Conservation (phyloP, 331 rosid species). For the Acacia pycnantha region DNA sequence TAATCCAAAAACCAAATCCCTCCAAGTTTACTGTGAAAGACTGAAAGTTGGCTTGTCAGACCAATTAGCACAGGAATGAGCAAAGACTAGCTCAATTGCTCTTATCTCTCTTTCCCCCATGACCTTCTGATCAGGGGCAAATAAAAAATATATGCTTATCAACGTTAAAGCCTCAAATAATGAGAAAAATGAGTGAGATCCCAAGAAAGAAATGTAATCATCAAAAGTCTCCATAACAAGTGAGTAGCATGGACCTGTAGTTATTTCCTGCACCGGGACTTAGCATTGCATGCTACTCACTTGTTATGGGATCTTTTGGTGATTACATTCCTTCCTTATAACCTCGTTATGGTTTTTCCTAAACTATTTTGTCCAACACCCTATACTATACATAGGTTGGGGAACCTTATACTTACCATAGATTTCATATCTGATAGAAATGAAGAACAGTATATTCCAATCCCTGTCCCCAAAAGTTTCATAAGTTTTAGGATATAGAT, state of each 20-base stretch:
- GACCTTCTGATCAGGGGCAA: background rate
- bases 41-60: background rate
- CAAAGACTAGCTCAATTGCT: background rate
- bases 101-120: background rate
- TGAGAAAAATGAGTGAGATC: no score
- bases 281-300: no score
- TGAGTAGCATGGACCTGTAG: no score
- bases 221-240: no score
- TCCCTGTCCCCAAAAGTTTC: background rate
- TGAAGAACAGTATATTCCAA: conserved; percentile 13
- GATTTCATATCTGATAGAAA: conserved; percentile 31
- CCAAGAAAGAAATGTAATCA: no score
- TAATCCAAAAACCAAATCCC: background rate
- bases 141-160: background rate
- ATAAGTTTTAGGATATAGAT: conserved; percentile 10
- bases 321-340: no score
- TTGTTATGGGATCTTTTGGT: no score
- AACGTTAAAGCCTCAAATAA: background rate
- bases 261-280: no score
- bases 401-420: conserved; percentile 38
- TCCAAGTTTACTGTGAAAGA: background rate
- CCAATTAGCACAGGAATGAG: background rate
- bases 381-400: background rate
- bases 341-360: no score
- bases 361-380: background rate